Evolutionary conservation across 2,329 filamentous ascomycete species (phyloP), one percentile per base, ranked within the genome.

Genomic region (Ceratocystis cubensis): DNA sequence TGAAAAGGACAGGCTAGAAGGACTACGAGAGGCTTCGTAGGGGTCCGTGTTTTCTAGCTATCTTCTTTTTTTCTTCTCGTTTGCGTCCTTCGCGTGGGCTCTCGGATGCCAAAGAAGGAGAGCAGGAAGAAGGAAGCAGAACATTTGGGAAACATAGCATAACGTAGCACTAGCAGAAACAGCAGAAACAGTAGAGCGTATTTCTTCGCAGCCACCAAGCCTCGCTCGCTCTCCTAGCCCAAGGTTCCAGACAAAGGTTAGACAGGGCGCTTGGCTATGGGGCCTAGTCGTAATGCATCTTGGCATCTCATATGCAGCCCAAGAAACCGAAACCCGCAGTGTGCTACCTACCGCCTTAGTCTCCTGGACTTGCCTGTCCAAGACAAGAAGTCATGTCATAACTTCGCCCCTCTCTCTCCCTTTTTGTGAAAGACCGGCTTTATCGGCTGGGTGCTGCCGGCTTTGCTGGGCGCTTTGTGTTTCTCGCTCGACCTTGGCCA

Each of bases 21-120:
- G 33, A 1, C 20, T 3, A 5, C 53, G 22, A 57, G 25, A 57
- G 22, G 13, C 30, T 37, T 59, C 15, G n/a, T 25, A 59, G 56
- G 33, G 56, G 56, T 59, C 56, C 56, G 56, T 59, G 56, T n/a
- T 59, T 30, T 37, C 6, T 37, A 33, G 25, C 15, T 59, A 41
- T 41, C 56, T 59, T 59, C 25, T 59, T n/a, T 59, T 59, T 59
- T 25, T 37, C 56, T 33, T 33, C 28, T 59, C 13, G 56, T 59
- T 17, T 15, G 6, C 56, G 7, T 59, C 56, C 56, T 59, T 59
- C 56, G 56, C 56, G 56, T 37, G 56, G 17, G 56, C 25, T 37
- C 30, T 37, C 30, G 8, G 56, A 33, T 59, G 25, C 8, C 30
- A 37, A 15, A 22, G 22, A 53, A 28, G 48, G 22, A 53, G 20